A percentile compares a stretch with the other conserved stretches of the same genome.
Evolutionary conservation across 345 rosid genomes (phyloP).

Genomic region (Salix brachista): DNA sequence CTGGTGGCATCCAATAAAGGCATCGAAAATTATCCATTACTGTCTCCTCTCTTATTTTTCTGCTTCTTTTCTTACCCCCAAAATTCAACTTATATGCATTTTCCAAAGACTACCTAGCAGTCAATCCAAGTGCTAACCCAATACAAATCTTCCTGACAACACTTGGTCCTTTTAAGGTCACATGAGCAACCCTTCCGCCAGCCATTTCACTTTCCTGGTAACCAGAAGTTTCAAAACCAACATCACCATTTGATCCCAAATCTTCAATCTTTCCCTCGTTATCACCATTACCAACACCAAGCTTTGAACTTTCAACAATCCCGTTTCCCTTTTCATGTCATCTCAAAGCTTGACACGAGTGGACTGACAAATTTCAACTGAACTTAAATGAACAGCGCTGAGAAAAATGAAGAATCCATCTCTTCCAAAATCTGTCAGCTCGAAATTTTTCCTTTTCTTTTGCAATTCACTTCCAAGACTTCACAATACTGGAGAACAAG

Average conservation of each 20-base stretch:
- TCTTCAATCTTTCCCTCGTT: constrained; percentile 2
- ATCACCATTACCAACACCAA: neutral
- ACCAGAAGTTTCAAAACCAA: neutral
- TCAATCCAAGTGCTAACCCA: constrained; percentile 64
- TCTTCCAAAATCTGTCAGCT: no score
- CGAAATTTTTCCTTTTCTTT: no score
- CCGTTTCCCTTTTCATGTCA: constrained; percentile 27
- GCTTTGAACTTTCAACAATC: constrained; percentile 5
- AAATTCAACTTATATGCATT: constrained; percentile 42
- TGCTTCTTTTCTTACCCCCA: no score
- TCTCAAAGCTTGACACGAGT: no score
- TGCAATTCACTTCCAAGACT: no score
- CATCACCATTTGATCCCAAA: constrained; percentile 7
- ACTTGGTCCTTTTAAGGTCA: constrained; percentile 88
- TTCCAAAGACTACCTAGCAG: constrained; percentile 85
- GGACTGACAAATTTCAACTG: no score
- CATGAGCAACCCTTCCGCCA: constrained; percentile 67
- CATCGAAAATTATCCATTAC: no score
- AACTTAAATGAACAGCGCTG: no score
- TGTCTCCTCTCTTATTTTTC: no score
- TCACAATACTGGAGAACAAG: no score
- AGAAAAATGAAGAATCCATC: no score
- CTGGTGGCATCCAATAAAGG: no score
- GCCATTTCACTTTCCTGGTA: constrained; percentile 49
- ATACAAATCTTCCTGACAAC: constrained; percentile 71